A percentile compares a stretch with the other conserved stretches of the same genome.
Conservation (phyloP, 2,329 filamentous ascomycete species). For the Xylariaceae sp. region DNA sequence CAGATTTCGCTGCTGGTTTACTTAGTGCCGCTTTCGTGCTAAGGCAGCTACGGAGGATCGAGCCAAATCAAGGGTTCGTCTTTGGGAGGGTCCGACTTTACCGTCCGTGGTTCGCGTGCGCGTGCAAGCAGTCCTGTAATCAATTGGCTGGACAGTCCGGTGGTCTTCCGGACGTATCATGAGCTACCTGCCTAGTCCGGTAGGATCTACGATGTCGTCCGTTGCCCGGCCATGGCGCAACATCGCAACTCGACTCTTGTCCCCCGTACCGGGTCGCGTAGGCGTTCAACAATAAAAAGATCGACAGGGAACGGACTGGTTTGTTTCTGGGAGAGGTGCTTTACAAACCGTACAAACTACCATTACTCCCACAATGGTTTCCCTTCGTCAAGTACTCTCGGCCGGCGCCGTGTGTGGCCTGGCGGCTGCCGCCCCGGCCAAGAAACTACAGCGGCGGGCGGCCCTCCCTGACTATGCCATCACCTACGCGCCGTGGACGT, state of each 20-base stretch:
- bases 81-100: background rate
- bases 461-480: constrained; percentile 13
- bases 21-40: too few species aligned
- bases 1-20: too few species aligned
- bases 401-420: constrained; percentile 6
- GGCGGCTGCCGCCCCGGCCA: constrained; percentile 4
- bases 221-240: background rate
- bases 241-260: background rate
- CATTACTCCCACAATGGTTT: constrained; percentile 8
- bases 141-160: background rate
- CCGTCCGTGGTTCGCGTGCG: background rate
- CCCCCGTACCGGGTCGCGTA: background rate
- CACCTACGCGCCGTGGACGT: constrained; percentile 14
- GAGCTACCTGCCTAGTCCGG: background rate
- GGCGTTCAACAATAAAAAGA: background rate
- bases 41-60: background rate
- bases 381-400: constrained; percentile 4
- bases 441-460: constrained; percentile 1
- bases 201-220: background rate
- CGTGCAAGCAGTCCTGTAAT: background rate
- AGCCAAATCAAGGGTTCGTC: background rate
- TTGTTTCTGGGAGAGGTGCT: background rate
- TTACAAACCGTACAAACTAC: background rate
- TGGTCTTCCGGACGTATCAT: background rate
- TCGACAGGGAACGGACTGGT: background rate